phyloP scores from a whole-genome alignment of 139 green algal species.

The Tetratostichococcus sp. region DNA sequence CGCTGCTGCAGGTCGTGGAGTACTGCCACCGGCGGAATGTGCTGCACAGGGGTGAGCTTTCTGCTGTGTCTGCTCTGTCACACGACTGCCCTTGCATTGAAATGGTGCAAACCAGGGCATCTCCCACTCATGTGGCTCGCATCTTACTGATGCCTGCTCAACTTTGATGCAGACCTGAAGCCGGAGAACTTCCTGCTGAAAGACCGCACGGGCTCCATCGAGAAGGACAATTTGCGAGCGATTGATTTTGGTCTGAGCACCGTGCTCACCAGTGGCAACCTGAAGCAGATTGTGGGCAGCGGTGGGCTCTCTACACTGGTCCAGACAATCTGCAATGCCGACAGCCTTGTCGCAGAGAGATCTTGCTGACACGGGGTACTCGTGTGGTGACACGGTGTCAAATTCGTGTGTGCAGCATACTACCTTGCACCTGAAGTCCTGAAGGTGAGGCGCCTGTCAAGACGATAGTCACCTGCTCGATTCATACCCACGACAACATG shows the following conservation, averaged over 20 bases:
- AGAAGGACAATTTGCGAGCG: constrained; percentile 47
- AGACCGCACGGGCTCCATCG: constrained; percentile 2
- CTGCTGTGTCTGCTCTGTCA: too few species aligned
- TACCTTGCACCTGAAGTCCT: constrained; percentile 36
- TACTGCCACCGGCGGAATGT: constrained; percentile 74
- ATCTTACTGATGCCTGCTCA: too few species aligned
- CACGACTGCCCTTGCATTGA: too few species aligned
- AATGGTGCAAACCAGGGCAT: too few species aligned
- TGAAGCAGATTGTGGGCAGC: constrained; percentile 15
- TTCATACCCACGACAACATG: too few species aligned
- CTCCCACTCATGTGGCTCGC: too few species aligned
- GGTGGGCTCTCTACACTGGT: not conserved
- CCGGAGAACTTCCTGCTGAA: constrained; percentile 85
- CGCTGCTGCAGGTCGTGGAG: constrained; percentile 48
- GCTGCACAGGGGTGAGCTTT: constrained; percentile 15
- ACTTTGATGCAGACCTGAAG: constrained; percentile 77
- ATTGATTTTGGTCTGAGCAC: constrained; percentile 74
- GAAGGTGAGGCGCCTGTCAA: too few species aligned
- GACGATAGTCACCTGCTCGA: too few species aligned
- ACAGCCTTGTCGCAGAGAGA: too few species aligned
- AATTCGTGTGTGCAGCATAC: constrained; percentile 9
- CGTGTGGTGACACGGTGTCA: too few species aligned
- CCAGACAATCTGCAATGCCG: too few species aligned
- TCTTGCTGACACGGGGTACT: too few species aligned
- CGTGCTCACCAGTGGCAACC: constrained; percentile 37